These are phyloP conservation scores for Leishmania amazonensis DNA, from an alignment of 208 protist genomes.

Conservation along the genomic window DNA sequence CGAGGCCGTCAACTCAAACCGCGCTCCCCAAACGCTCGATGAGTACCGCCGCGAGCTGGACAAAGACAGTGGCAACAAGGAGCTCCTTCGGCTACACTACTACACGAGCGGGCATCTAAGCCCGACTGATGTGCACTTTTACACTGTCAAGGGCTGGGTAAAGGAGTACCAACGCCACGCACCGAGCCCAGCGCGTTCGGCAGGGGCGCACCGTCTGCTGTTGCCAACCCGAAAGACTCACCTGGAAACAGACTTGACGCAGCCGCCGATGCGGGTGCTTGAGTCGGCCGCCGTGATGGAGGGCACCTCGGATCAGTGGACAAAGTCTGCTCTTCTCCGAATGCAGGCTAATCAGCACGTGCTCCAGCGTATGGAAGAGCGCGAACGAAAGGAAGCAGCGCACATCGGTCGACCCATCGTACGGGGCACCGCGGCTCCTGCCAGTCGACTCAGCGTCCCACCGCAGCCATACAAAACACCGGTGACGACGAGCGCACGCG, in stretches of 20 bases:
- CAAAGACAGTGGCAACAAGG: slow-evolving; percentile 15
- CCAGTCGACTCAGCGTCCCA: not conserved
- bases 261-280: not conserved
- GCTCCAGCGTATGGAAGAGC: slow-evolving; percentile 21
- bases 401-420: not conserved
- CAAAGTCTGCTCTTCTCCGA: slow-evolving; percentile 20
- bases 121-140: slow-evolving; percentile 29
- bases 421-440: not conserved
- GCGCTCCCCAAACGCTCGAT: slow-evolving; percentile 6
- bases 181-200: slow-evolving; percentile 4
- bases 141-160: slow-evolving; percentile 10
- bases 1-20: not conserved
- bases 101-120: slow-evolving; percentile 28
- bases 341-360: slow-evolving; percentile 26
- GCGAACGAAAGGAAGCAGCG: slow-evolving; percentile 13
- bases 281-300: not conserved
- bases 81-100: slow-evolving; percentile 14
- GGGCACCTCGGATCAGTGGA: slow-evolving; percentile 20
- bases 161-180: slow-evolving; percentile 26
- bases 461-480: not conserved
- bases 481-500: not conserved
- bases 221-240: not conserved
- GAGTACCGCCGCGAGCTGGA: slow-evolving; percentile 35
- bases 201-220: not conserved
- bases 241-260: not conserved